Evolutionary conservation across 768 basidiomycete species (phyloP), one percentile per base, ranked within the genome.

Genomic region (Mycena polygramma): DNA sequence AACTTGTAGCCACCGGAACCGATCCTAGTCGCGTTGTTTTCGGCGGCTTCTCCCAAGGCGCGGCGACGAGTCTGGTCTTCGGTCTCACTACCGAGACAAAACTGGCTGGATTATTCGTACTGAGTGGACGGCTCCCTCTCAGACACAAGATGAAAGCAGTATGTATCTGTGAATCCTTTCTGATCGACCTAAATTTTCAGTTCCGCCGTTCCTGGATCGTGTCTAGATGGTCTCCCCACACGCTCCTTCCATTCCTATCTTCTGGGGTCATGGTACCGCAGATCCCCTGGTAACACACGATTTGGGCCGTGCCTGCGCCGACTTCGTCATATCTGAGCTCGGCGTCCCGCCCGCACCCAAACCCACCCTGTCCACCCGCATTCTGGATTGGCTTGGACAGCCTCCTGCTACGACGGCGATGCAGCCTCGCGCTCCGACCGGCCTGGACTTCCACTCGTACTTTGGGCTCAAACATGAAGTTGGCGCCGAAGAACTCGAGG

Each of bases 11-110:
- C 37, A 76, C 78, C 13, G 83, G 83, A 4, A 80, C 85, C 37
- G 78, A 82, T 22, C 75, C 83, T 41, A 77, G 79, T 51, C 79
- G 84, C 60, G 83, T 88, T 64, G 79, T 86, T 6, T 70, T 89
- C 1, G 87, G 87, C n/a, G 88, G 88, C 9, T 85, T 88, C 71
- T 82, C 79, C 46, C 86, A 87, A 69, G 86, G 85, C 22, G 83
- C 82, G 63, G 85, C 83, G 6, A 81, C 88, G 60, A 76, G 83
- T 14, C 75, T 86, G 4, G 76, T 86, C 48, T 81, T 81, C 0
- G 87, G 81, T 10, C 69, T 88, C 41, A 84, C 79, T 7, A 81
- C 69, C 7, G 14, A 72, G 8, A 77, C 79, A 60, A 78, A 80
- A 65, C 75, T 86, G 6, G 86, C 76, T 7, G 87, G 87, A 5